A percentile compares a stretch with the other conserved stretches of the same genome.
These are phyloP conservation scores for Hansfordia pulvinata DNA, from an alignment of 2,329 filamentous ascomycete genomes.

Conservation along the genomic window DNA sequence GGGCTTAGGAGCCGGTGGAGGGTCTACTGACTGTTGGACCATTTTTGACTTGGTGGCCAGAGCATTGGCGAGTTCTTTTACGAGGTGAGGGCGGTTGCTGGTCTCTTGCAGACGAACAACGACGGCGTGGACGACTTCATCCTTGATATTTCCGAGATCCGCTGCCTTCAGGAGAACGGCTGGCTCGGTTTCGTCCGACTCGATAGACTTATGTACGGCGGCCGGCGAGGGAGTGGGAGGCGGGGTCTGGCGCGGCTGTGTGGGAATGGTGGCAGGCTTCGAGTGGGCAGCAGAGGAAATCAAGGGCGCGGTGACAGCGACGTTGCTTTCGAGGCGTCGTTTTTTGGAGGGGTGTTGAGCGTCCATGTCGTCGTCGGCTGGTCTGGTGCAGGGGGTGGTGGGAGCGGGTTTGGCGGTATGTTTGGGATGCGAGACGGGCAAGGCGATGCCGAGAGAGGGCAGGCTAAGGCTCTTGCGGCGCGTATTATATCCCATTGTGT, in stretches of 20 bases:
- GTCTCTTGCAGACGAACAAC: slow-evolving; percentile 82
- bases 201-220: slow-evolving; percentile 26
- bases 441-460: slow-evolving; percentile 81
- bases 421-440: slow-evolving; percentile 45
- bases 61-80: slow-evolving; percentile 81
- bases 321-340: slow-evolving; percentile 51
- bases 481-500: slow-evolving; percentile 98
- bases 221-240: slow-evolving; percentile 72
- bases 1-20: no score
- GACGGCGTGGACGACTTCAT: slow-evolving; percentile 88
- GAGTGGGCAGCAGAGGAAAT: slow-evolving; percentile 17
- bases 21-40: slow-evolving; percentile 81
- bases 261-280: slow-evolving; percentile 16
- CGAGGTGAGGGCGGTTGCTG: slow-evolving; percentile 81
- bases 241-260: slow-evolving; percentile 59
- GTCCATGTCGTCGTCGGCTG: slow-evolving; percentile 12
- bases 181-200: slow-evolving; percentile 23
- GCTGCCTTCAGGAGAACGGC: slow-evolving; percentile 34
- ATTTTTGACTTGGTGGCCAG: slow-evolving; percentile 64
- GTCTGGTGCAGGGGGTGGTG: slow-evolving; percentile 16
- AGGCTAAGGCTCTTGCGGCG: slow-evolving; percentile 91
- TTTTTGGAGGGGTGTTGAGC: slow-evolving; percentile 38
- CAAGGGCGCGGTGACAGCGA: slow-evolving; percentile 10
- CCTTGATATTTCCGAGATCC: slow-evolving; percentile 74
- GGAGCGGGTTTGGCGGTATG: slow-evolving; percentile 13